Evolutionary conservation across 2,329 filamentous ascomycete species (phyloP), one percentile per base, ranked within the genome.

Genomic region (Aspergillus caelatus): DNA sequence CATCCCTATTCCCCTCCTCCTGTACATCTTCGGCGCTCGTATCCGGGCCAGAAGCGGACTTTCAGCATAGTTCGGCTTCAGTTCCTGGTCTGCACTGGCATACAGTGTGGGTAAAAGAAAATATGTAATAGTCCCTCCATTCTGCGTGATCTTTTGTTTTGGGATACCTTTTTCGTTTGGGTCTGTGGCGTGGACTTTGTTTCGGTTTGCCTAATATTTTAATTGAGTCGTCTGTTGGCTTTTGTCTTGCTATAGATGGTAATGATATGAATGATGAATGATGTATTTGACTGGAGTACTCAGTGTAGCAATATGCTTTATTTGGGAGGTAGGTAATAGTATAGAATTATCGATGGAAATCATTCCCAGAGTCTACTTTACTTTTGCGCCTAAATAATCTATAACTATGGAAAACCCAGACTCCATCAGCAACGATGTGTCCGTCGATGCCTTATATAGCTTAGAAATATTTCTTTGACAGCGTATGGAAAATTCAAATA

Each of bases 1-100:
- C 16, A 68, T 70, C 5, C 74, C 74, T 0, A 73, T 75, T n/a
- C 73, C 75, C 0, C 57, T 77, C 48, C 30, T 69, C 26, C 41
- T 68, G 16, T 62, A 63, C 14, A 41, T 63, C n/a, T 65, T 60
- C 41, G 66, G 67, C 10, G 59, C 45, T 14, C 48, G 46, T 16
- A 58, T 69, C 12, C 60, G 64, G n/a, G 46, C 52, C 11, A 21
- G 52, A 39, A 39, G 52, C n/a, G 52, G n/a, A 7, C 21, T 55
- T 16, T 36, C n/a, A 2, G 52, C 52, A 39, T 55, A 55, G 32
- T 16, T 26, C 23, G 11, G 2, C 26, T 19, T 50, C 26, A 1
- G 4, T 34, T n/a, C 19, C 28, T 52, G 26, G 10, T 30, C 23
- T 19, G 45, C 12, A 3, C 23, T 16, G 14, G 6, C 16, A 14